Base-by-base conservation (phyloP, 768 basidiomycete species). In the Rhodosporidiobolus odoratus region DNA sequence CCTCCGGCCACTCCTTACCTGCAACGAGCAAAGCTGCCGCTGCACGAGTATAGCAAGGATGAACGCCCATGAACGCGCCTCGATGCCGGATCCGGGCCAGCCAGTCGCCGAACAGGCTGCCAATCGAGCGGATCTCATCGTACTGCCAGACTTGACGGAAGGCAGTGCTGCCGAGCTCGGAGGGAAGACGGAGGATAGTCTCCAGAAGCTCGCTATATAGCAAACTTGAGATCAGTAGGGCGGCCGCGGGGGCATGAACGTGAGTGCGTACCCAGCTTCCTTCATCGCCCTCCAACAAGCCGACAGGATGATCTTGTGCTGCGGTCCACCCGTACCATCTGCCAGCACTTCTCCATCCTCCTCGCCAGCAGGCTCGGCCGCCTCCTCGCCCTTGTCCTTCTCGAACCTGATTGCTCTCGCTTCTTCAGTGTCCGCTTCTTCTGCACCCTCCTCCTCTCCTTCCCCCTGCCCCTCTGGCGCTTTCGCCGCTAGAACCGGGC, bases 221-320 rank as follows among this genome's bases (percentile, higher is more conserved):
- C 2, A 25, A 0, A 21, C n/a, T n/a, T n/a, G 4, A 2, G 27
- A 10, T 19, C 7, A 58, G 15, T 10, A 9, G n/a, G 2, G 2
- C 19, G 6, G 3, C 17, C 2, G n/a, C 1, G 15, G 25, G 10
- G 2, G 15, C 17, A 19, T 15, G 17, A 35, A 30, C 7, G 23
- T 19, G 2, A 10, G 4, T 16, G 52, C 67, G 58, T 25, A 67
- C 72, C 68, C 59, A 5, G 68, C 69, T 27, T 74, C 73, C 57
- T 74, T 74, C 62, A 74, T 65, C 25, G 74, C 70, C 12, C 74
- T 35, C 74, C 74, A 75, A 30, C 67, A 71, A 2, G 74, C 74
- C 17, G 48, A 65, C 10, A 75, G 52, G 47, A 75, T 69, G 37
- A 75, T 68, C 62, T 68, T 65, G 70, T 75, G 67, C 57, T 69